Base-by-base conservation (phyloP, 768 basidiomycete species). In the Floccularia luteovirens region DNA sequence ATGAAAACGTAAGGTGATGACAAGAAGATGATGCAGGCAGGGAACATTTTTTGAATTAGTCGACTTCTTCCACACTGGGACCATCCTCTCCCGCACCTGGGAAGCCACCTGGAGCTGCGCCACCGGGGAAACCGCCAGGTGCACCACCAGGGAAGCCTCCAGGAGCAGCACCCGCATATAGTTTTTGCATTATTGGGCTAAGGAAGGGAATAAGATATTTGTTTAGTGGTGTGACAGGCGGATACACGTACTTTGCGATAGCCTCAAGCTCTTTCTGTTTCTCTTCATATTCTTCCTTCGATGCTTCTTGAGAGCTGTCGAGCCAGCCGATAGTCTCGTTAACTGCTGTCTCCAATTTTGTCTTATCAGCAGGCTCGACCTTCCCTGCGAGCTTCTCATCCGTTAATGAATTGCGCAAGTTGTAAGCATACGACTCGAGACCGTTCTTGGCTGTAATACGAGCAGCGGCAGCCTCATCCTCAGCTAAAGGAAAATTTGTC, bases 341-440 rank as follows among this genome's bases (percentile, higher is more conserved):
- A 59, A 92, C 82, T 24, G 85, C 75, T 43, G 68, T 49, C 68
- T 90, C 78, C 47, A 93, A 79, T 63, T 89, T 88, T 49, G 73
- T 50, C 74, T 91, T 90, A 76, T 92, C 90, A 13, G 70, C 78
- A 10, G 85, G 50, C 1, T 94, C 87, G 58, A 96, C 86, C 66
- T 93, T 94, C 72, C 71, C 75, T 31, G 86, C 75, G 41, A 94
- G 77, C 61, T 90, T 82, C 58, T 90, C 88, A 58, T 91, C 89
- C 43, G 59, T 74, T 43, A 94, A 60, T 16, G 90, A 85, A 70
- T 93, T 89, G 50, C 90, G 86, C 42, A 98, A 81, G 68, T 91
- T 93, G 79, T 94, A 97, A 4, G 91, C 60, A 60, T 93, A 97
- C 0, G 90, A 90, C 66, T 98, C 93, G 55, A 97, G 77, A 32